These are phyloP conservation scores for Rhytidhysteron rufulum DNA, from an alignment of 2,329 filamentous ascomycete genomes.

Conservation along the genomic window DNA sequence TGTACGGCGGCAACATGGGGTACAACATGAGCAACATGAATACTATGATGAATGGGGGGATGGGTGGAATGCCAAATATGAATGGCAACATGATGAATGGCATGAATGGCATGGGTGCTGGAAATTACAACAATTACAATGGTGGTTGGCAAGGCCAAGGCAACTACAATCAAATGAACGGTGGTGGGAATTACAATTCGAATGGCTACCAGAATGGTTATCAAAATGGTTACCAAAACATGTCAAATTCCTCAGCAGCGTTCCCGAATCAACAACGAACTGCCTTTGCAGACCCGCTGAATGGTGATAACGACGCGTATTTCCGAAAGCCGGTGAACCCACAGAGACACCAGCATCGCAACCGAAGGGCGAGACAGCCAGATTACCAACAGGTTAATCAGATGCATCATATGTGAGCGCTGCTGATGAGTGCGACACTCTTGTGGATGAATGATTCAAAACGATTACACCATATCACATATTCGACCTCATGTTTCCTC, in stretches of 20 bases:
- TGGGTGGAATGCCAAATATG: constrained; percentile 40
- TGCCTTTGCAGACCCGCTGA: constrained; percentile 50
- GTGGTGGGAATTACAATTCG: constrained; percentile 9
- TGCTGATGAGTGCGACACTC: too few relatives aligned
- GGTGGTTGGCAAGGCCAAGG: constrained; percentile 15
- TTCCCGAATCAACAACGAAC: constrained; percentile 59
- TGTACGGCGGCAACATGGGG: constrained; percentile 8
- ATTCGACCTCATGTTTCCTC: too few relatives aligned
- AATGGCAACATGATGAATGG: constrained; percentile 23
- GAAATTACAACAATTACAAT: background rate
- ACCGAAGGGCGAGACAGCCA: constrained; percentile 75
- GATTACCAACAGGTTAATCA: constrained; percentile 92
- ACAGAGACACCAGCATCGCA: constrained; percentile 79
- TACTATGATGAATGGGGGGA: constrained; percentile 17
- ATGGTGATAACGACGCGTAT: constrained; percentile 79
- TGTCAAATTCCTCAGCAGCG: constrained; percentile 9
- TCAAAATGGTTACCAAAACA: constrained; percentile 21
- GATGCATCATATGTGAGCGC: too few relatives aligned
- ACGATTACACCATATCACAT: too few relatives aligned
- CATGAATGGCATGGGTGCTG: constrained; percentile 17
- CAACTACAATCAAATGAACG: constrained; percentile 8
- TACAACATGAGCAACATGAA: constrained; percentile 42
- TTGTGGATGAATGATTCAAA: too few relatives aligned
- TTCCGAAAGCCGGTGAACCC: constrained; percentile 95
- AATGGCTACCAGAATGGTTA: constrained; percentile 6